Evolutionary conservation across 164 flowering plant species (phyloP).

Genomic region (Chloranthus sessilifolius): DNA sequence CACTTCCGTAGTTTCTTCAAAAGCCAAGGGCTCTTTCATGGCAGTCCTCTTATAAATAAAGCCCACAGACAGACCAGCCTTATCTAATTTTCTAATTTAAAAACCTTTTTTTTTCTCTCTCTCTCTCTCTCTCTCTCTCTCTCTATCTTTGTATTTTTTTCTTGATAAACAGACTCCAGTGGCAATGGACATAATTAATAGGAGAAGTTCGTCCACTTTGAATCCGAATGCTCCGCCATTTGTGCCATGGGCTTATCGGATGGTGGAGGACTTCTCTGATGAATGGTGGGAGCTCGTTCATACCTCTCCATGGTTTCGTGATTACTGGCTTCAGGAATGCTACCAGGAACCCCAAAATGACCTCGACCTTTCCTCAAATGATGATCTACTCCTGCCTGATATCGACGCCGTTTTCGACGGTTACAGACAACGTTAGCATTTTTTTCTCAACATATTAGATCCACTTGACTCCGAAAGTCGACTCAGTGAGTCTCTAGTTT

Average conservation of each 20-base stretch:
- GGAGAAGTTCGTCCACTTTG: conserved; percentile 33
- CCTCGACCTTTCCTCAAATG: conserved; percentile 11
- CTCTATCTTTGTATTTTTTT: too few species aligned
- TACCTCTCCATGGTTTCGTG: conserved; percentile 79
- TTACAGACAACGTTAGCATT: conserved; percentile 24
- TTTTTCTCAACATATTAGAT: not conserved
- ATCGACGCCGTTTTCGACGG: conserved; percentile 38
- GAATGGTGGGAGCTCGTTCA: conserved; percentile 87
- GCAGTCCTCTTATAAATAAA: too few species aligned
- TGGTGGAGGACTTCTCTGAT: conserved; percentile 83
- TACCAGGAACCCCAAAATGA: conserved; percentile 47
- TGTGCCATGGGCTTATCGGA: conserved; percentile 62
- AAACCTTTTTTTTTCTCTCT: too few species aligned
- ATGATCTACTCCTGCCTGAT: conserved; percentile 37
- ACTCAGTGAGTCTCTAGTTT: not conserved
- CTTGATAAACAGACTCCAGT: too few species aligned
- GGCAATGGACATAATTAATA: conserved; percentile 41
- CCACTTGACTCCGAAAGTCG: not conserved
- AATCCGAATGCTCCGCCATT: conserved; percentile 85
- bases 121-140: too few species aligned
- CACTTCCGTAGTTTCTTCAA: too few species aligned
- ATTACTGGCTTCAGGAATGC: conserved; percentile 86
- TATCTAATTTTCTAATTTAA: too few species aligned
- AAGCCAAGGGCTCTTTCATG: too few species aligned
- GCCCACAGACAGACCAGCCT: too few species aligned